Base-by-base conservation (phyloP, 768 basidiomycete species). In the Chalciporus piperatus region DNA sequence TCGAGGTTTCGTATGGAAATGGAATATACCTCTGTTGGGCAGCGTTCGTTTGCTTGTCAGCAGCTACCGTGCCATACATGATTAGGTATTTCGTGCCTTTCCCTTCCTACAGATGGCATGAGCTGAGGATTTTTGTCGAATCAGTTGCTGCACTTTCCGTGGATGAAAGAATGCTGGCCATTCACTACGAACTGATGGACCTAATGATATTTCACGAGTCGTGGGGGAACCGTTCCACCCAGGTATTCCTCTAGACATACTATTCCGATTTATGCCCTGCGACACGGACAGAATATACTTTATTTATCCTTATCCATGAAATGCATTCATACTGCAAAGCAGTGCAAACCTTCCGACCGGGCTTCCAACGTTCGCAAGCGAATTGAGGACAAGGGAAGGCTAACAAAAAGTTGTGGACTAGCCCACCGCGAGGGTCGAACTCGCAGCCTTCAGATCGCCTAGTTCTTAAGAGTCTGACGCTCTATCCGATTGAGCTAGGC, bases 91-190 rank as follows among this genome's bases (percentile, higher is more conserved):
- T 32, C 30, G 83, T 65, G 7, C 7, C 50, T 41, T 48, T 25
- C n/a, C 38, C 19, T 47, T 11, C n/a, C n/a, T 11, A 8, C 19
- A 22, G 17, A 10, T 3, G 14, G 11, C 13, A 4, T n/a, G n/a
- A 40, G 38, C 45, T 51, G 23, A 50, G 22, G 11, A 19, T 33
- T 44, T 27, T n/a, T 17, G 6, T 56, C 23, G 37, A 41, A 25
- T n/a, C 56, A 91, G 89, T 58, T 91, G 87, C 61, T 90, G 87
- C 70, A 91, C 89, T 48, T 91, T 76, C 72, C 82, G 87, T 56
- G 85, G 87, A 71, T 87, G 62, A 73, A 44, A 47, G 48, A 53
- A 59, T 71, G 69, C 61, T 55, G 53, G 63, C 14, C 65, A 69
- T 64, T 59, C 56, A 55, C 28, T 39, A 56, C 39, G 51, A 47